Percentiles rank a stretch among this genome's conserved stretches.
These are phyloP conservation scores for Ophiocordyceps sinensis DNA, from an alignment of 2,329 filamentous ascomycete genomes.

Conservation along the genomic window DNA sequence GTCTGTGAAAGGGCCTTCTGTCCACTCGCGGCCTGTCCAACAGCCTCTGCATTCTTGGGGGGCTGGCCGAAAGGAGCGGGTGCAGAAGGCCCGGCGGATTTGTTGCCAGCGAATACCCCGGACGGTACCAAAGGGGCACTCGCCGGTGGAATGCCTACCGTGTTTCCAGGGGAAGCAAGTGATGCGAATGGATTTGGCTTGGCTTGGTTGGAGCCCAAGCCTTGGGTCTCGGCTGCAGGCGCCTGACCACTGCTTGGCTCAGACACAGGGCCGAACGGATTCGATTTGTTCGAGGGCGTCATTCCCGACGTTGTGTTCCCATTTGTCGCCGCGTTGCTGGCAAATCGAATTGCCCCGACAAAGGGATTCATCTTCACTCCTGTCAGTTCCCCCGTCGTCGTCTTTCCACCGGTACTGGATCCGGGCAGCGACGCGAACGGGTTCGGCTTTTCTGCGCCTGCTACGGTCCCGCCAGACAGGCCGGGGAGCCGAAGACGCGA, in stretches of 20 bases:
- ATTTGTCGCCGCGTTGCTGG: background rate
- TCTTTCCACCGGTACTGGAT: background rate
- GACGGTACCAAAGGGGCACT: background rate
- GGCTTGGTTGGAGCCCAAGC: background rate
- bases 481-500: background rate
- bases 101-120: background rate
- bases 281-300: background rate
- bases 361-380: slow-evolving; percentile 2
- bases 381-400: background rate
- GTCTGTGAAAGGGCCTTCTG: too few species aligned
- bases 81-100: background rate
- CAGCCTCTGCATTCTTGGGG: background rate
- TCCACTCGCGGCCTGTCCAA: too few species aligned
- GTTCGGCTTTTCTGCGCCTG: background rate
- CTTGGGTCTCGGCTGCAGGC: background rate
- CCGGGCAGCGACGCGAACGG: slow-evolving; percentile 1
- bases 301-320: background rate
- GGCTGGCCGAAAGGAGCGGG: background rate
- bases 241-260: background rate
- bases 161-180: slow-evolving; percentile 4
- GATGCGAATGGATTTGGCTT: slow-evolving; percentile 11
- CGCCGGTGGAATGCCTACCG: slow-evolving; percentile 5
- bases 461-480: background rate
- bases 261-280: background rate
- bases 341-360: background rate